Percentiles rank a stretch among this genome's conserved stretches.
Conservation (phyloP, 768 basidiomycete genomes). For the Trametes cinnabarina region DNA sequence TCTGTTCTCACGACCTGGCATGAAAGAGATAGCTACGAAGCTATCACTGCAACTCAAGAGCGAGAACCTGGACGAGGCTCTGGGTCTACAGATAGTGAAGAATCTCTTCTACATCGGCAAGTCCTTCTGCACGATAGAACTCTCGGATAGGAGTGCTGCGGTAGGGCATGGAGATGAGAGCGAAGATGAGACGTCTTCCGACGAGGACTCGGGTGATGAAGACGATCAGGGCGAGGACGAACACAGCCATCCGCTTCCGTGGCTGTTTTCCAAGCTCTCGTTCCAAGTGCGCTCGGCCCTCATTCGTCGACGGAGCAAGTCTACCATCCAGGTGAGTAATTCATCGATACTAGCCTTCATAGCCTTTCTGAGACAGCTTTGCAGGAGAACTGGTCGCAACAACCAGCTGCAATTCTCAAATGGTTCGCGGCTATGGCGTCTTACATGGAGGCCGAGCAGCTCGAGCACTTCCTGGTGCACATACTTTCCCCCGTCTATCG, state of each 20-base stretch:
- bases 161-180: conserved; percentile 26
- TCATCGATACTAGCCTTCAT: background rate
- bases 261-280: conserved; percentile 94
- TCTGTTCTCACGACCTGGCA: conserved; percentile 51
- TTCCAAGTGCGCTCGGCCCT: conserved; percentile 79
- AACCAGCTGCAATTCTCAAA: conserved; percentile 75
- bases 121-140: conserved; percentile 57
- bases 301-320: conserved; percentile 61
- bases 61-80: conserved; percentile 64
- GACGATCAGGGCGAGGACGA: conserved; percentile 29
- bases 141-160: conserved; percentile 13
- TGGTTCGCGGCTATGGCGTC: conserved; percentile 94
- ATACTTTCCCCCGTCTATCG: conserved; percentile 86
- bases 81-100: conserved; percentile 87
- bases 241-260: conserved; percentile 62
- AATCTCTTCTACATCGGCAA: conserved; percentile 92
- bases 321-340: conserved; percentile 43
- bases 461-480: conserved; percentile 76
- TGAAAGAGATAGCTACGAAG: conserved; percentile 73
- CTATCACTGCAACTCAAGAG: conserved; percentile 79
- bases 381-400: conserved; percentile 80
- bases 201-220: conserved; percentile 30
- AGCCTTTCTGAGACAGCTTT: background rate
- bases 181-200: conserved; percentile 30
- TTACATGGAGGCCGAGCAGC: conserved; percentile 53